These are phyloP conservation scores for Aspergillus cristatus DNA, from an alignment of 495 filamentous ascomycete genomes.

Conservation along the genomic window DNA sequence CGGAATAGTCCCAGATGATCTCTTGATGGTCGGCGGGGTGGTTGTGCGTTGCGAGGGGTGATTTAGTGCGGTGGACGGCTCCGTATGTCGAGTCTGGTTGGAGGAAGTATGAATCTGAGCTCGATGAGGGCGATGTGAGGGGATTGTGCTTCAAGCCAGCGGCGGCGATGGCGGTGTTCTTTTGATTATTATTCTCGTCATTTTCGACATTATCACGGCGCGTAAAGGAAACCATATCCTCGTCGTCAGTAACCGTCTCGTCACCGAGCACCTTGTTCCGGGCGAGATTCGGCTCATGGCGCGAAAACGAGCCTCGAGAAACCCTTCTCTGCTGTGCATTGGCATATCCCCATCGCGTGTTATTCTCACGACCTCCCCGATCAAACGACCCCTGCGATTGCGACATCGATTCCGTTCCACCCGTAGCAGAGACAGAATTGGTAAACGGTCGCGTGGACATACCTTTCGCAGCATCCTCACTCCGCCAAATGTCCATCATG, in stretches of 20 bases:
- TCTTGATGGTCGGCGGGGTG: conserved; percentile 21
- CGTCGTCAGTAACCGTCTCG: conserved; percentile 70
- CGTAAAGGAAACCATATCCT: conserved; percentile 57
- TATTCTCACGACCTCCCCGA: too few species aligned
- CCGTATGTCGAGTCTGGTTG: conserved; percentile 25
- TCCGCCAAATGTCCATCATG: too few species aligned
- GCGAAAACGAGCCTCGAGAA: conserved; percentile 14
- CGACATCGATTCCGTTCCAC: too few species aligned
- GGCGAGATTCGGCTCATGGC: conserved; percentile 20
- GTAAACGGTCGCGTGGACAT: conserved; percentile 10
- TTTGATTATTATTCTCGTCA: conserved; percentile 5
- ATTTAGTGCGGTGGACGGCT: conserved; percentile 46
- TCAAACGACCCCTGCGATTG: too few species aligned
- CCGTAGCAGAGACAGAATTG: too few species aligned
- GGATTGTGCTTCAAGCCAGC: conserved; percentile 19
- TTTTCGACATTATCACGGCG: conserved; percentile 24
- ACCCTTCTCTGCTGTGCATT: conserved; percentile 18
- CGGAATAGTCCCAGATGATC: conserved; percentile 69
- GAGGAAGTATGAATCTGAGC: conserved; percentile 60
- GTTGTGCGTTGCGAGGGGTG: conserved; percentile 43
- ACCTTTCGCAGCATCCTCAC: too few species aligned
- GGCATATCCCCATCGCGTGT: conserved; percentile 11
- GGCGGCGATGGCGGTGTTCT: conserved; percentile 11
- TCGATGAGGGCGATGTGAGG: conserved; percentile 43
- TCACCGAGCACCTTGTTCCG: conserved; percentile 53